Evolutionary conservation across 768 basidiomycete species (phyloP).

Genomic region (Phylloporus rhodoxanthus): DNA sequence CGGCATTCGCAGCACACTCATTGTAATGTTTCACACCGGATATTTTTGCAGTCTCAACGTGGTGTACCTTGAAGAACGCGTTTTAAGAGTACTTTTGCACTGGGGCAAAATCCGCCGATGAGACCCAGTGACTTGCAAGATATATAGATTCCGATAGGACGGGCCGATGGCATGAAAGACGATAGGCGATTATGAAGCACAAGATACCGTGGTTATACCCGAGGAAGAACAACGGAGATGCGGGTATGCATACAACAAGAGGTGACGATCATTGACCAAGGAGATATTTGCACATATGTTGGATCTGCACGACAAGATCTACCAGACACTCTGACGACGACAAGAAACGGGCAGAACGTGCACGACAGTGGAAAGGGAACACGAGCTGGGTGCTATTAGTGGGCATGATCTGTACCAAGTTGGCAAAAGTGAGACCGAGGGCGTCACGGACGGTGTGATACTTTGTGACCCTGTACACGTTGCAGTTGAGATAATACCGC

Average conservation of each 20-base stretch:
- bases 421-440: background rate
- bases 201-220: background rate
- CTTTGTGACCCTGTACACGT: background rate
- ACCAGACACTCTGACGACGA: too few relatives aligned
- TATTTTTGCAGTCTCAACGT: slow-evolving; percentile 6
- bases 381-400: too few relatives aligned
- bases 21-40: slow-evolving; percentile 7
- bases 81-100: background rate
- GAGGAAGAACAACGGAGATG: background rate
- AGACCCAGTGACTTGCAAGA: background rate
- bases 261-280: background rate
- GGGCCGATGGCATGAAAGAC: too few relatives aligned
- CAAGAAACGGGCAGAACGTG: too few relatives aligned
- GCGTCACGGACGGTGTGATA: too few relatives aligned
- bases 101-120: slow-evolving; percentile 15
- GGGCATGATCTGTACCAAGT: background rate
- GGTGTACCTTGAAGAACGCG: background rate
- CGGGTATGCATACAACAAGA: too few relatives aligned
- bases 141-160: background rate
- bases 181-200: background rate
- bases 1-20: background rate
- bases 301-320: background rate
- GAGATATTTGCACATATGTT: background rate
- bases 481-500: background rate
- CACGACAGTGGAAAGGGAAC: background rate